A percentile compares a stretch with the other conserved stretches of the same genome.
These are phyloP conservation scores for Tricholomella constricta DNA, from an alignment of 768 basidiomycete genomes.

Conservation along the genomic window DNA sequence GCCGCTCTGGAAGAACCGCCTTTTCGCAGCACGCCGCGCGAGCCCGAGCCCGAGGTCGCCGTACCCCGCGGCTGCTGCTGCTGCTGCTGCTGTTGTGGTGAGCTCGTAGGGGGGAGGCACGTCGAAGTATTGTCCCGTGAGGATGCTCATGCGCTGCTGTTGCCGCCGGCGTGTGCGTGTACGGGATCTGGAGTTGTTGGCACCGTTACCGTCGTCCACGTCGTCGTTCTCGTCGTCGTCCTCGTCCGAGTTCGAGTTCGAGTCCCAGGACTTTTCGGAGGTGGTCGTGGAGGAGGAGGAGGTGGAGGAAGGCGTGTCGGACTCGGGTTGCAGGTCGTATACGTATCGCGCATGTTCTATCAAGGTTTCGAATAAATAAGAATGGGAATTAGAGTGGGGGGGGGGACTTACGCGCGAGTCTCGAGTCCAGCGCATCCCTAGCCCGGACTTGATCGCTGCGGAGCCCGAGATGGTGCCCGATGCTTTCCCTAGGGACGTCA, in stretches of 20 bases:
- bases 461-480: conserved; percentile 65
- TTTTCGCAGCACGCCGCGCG: conserved; percentile 34
- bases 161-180: conserved; percentile 18
- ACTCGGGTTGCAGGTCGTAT: conserved; percentile 54
- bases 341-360: conserved; percentile 69
- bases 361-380: not conserved
- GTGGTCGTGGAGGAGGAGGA: too few species aligned
- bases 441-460: conserved; percentile 47
- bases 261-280: conserved; percentile 49
- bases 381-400: not conserved
- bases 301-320: conserved; percentile 46
- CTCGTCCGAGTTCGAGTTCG: too few species aligned
- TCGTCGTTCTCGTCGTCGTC: too few species aligned
- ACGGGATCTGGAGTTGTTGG: conserved; percentile 39
- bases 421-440: conserved; percentile 66
- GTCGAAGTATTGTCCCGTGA: conserved; percentile 62
- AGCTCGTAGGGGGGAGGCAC: conserved; percentile 45
- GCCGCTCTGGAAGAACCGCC: conserved; percentile 62
- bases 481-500: conserved; percentile 71
- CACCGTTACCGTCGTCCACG: conserved; percentile 37
- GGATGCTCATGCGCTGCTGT: conserved; percentile 67
- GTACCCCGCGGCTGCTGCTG: conserved; percentile 32
- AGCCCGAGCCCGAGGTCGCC: conserved; percentile 37
- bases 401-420: conserved; percentile 67
- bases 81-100: too few species aligned